Evolutionary conservation across 495 filamentous ascomycete species (phyloP), one percentile per base, ranked within the genome.

Genomic region (Hamigera avellanea): DNA sequence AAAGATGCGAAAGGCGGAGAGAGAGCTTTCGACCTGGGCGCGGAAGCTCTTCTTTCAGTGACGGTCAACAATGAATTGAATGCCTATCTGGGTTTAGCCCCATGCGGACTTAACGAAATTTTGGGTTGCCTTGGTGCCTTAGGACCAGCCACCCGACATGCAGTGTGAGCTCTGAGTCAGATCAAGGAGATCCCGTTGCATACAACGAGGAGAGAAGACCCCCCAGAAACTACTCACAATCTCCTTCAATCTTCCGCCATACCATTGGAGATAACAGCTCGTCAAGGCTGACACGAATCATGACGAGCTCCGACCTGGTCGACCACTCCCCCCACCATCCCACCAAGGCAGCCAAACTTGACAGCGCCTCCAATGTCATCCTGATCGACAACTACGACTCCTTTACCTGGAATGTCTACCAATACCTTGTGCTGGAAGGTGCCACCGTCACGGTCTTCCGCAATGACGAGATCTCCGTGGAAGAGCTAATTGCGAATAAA

Each of bases 341-440:
- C 45, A 73, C 77, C 40, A 75, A 73, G 36, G 75, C 73, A 13
- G 61, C 78, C 32, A 72, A 75, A 35, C 61, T 94, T 19, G 54
- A 75, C 14, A 85, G 69, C 32, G 89, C 89, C 17, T 80, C 79
- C 23, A 96, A 96, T 64, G 74, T 99, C 18, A 75, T 99, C 37
- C 66, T 99, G 39, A 93, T 99, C 48, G 91, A 96, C 64, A 99
- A 99, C 64, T 99, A 95, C 57, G 91, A 99, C 61, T 95, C 89
- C 0, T 99, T 96, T 50, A 94, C 89, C 42, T 96, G 86, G 83
- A 98, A 96, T 53, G 86, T 99, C 40, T 95, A 95, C 58, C 93
- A 99, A 55, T 99, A 95, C 48, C 72, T 99, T 2, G 83, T 88
- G 0, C 77, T 95, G 6, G 91, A 96, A 61, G 91, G 91, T 26